Base-by-base conservation (phyloP, 2,329 filamentous ascomycete genomes). In the Ophiocordyceps camponoti-saundersi region DNA sequence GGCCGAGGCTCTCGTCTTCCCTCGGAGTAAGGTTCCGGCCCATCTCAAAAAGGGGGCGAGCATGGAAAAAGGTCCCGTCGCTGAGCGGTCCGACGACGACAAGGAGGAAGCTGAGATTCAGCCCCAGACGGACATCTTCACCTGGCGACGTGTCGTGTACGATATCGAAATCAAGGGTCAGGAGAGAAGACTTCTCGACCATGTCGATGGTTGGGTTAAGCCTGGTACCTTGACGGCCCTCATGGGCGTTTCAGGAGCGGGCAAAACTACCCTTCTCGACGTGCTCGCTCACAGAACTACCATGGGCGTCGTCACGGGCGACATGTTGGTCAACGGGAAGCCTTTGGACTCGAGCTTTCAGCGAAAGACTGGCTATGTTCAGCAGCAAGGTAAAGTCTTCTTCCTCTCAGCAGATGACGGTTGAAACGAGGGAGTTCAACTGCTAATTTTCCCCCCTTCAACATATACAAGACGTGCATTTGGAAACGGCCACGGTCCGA, bases 161-260 rank as follows among this genome's bases (percentile, higher is more conserved):
- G 71, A 78, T 20, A 73, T 79, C 52, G 74, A 82, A 53, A 84
- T 93, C 63, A 92, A 92, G 64, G 71, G 71, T 1, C 75, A 85
- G 52, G 65, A 71, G 1, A 75, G 85, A n/a, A 73, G 82, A 18
- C 59, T 95, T 50, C 64, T 95, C 46, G 80, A 94, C 53, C 68
- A 88, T 48, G 83, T 94, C 2, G 78, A 85, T 53, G 88, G 88
- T 6, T 94, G 85, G 84, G 85, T 95, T 48, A 89, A 89, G 60
- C 88, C 88, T 0, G 88, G 88, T 29, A 93, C 85, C 1, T 65
- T 93, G 32, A 94, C 87, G 3, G 87, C 86, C 2, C 69, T 93
- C 6, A 80, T 80, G 76, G 77, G 80, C 40, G 76, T 79, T 0
- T 77, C 57, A 21, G 66, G 66, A 23, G 66, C 66, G 0, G 66